phyloP scores from a whole-genome alignment of 306 rosid species.

The Neltuma alba region DNA sequence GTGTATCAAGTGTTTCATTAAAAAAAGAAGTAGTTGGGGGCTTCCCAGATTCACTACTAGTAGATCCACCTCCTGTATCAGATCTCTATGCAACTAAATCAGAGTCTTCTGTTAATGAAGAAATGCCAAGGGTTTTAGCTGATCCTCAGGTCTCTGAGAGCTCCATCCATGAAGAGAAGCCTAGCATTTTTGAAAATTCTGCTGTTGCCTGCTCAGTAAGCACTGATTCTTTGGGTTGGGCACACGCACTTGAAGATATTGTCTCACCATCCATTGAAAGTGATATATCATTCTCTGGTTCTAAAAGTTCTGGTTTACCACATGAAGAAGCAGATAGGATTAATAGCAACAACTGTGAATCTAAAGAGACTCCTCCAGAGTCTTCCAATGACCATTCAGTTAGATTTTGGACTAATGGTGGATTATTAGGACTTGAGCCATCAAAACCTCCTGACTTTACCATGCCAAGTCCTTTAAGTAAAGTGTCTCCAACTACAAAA shows the following conservation, averaged over 20 bases:
- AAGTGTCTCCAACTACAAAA: slow-evolving; percentile 39
- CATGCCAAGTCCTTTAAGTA: slow-evolving; percentile 51
- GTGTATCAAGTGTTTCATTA: background rate
- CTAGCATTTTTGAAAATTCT: slow-evolving; percentile 36
- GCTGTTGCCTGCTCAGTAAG: slow-evolving; percentile 41
- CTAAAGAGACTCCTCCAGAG: slow-evolving; percentile 53
- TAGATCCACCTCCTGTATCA: background rate
- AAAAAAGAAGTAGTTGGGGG: background rate
- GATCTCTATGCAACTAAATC: slow-evolving; percentile 1
- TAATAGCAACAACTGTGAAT: slow-evolving; percentile 38
- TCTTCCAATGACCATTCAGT: slow-evolving; percentile 56
- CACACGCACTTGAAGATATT: slow-evolving; percentile 38
- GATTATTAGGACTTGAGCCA: slow-evolving; percentile 94
- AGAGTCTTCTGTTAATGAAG: slow-evolving; percentile 35
- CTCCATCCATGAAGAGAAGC: slow-evolving; percentile 39
- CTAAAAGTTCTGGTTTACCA: slow-evolving; percentile 39
- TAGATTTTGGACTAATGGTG: slow-evolving; percentile 95
- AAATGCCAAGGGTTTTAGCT: slow-evolving; percentile 28
- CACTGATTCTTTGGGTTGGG: slow-evolving; percentile 18
- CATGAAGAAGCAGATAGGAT: slow-evolving; percentile 45
- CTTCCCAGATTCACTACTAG: background rate
- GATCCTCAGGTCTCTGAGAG: slow-evolving; percentile 36
- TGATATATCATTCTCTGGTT: slow-evolving; percentile 38
- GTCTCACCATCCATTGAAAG: slow-evolving; percentile 43
- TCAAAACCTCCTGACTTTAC: slow-evolving; percentile 86